A percentile compares a stretch with the other conserved stretches of the same genome.
phyloP scores from a whole-genome alignment of 129 eudicot species.

The Saussurea involucrata region DNA sequence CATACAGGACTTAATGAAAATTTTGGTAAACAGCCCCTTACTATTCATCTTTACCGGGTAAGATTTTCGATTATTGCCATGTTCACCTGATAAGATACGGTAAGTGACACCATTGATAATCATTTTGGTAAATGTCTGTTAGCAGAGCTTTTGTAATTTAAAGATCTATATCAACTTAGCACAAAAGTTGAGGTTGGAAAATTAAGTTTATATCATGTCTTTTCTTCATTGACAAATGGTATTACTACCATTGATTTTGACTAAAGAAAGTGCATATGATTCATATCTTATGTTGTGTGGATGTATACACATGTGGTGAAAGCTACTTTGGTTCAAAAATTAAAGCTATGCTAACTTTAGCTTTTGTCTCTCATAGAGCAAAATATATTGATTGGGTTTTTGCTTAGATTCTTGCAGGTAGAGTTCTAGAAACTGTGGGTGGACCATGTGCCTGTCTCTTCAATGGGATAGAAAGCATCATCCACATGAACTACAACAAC shows the following conservation, averaged over 20 bases:
- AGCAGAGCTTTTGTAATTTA: too few species aligned
- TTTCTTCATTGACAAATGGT: slow-evolving; percentile 1
- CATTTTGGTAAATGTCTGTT: too few species aligned
- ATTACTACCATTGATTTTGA: not conserved
- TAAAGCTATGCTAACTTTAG: slow-evolving; percentile 9
- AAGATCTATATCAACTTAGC: not conserved
- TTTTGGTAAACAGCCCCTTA: too few species aligned
- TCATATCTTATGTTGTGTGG: slow-evolving; percentile 12
- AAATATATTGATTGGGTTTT: not conserved
- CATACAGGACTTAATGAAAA: too few species aligned
- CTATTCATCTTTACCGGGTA: too few species aligned
- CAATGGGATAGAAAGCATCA: slow-evolving; percentile 18
- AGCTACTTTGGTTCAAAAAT: slow-evolving; percentile 16
- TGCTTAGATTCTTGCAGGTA: slow-evolving; percentile 17
- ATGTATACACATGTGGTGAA: slow-evolving; percentile 18
- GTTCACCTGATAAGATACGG: too few species aligned
- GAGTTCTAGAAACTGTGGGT: slow-evolving; percentile 19
- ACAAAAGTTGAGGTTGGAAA: not conserved
- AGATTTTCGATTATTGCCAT: too few species aligned
- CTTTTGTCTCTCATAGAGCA: slow-evolving; percentile 18
- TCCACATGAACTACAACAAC: slow-evolving; percentile 6
- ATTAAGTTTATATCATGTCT: too few species aligned
- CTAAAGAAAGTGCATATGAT: not conserved
- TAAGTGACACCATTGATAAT: too few species aligned
- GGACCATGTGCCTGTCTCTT: slow-evolving; percentile 12